Percentiles rank a stretch among this genome's conserved stretches.
These are phyloP conservation scores for Conticribra guillardii DNA, from an alignment of 108 stramenopile species.

Conservation along the genomic window DNA sequence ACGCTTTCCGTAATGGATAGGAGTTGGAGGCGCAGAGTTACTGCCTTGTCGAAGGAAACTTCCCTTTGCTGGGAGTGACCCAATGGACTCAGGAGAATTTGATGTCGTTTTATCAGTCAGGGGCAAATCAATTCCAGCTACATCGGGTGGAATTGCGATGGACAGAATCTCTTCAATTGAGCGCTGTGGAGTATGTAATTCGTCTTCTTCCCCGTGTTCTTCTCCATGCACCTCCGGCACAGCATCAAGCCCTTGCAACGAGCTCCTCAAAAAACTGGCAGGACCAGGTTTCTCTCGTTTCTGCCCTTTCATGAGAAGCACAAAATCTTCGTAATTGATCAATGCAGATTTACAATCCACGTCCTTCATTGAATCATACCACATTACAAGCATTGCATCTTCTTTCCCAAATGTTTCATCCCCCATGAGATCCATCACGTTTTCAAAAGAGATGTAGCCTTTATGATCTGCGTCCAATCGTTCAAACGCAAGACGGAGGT, in stretches of 20 bases:
- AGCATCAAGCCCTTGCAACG: constrained; percentile 20
- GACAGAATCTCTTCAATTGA: too few relatives aligned
- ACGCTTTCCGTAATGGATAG: constrained; percentile 30
- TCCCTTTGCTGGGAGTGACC: constrained; percentile 1
- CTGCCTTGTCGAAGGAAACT: constrained; percentile 29
- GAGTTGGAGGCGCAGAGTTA: constrained; percentile 39
- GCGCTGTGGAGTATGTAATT: too few relatives aligned
- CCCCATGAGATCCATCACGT: constrained; percentile 88
- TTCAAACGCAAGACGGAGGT: constrained; percentile 87
- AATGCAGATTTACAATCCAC: constrained; percentile 59
- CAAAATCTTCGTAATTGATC: constrained; percentile 83
- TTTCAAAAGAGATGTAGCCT: constrained; percentile 87
- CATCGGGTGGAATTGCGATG: not conserved
- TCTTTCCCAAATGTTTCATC: constrained; percentile 70
- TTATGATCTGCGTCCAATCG: constrained; percentile 86
- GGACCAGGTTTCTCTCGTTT: constrained; percentile 50
- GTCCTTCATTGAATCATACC: constrained; percentile 76
- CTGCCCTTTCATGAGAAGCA: constrained; percentile 90
- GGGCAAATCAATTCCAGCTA: not conserved
- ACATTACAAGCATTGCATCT: constrained; percentile 79
- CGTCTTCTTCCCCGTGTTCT: not conserved
- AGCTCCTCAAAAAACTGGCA: constrained; percentile 15
- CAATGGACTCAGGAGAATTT: not conserved
- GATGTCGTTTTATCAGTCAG: not conserved
- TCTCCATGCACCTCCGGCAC: constrained; percentile 33